Base-by-base conservation (phyloP, 352 stramenopile species). In the Phytophthora pseudosyringae region DNA sequence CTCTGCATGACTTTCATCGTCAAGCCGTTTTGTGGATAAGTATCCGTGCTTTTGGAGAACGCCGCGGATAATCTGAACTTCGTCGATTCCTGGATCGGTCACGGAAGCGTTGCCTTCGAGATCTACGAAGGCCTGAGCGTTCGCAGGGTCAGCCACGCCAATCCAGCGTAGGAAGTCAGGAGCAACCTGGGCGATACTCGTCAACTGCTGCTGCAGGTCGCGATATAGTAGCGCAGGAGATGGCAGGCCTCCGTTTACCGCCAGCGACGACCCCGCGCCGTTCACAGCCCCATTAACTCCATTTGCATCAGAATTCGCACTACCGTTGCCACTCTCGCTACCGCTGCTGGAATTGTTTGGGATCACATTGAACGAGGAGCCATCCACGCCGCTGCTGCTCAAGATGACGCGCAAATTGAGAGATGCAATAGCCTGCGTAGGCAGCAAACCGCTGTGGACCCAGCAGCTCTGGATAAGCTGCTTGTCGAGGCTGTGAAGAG, bases 31-130 rank as follows among this genome's bases (percentile, higher is more conserved):
- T 11, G 85, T 87, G 25, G 73, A 81, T 35, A 93, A 65, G 21
- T 81, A 92, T 21, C 83, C 86, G 57, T 93, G 85, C 57, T 93
- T 95, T 58, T 93, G 78, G 8, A 95, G 71, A 43, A 95, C 86
- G 18, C 78, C 84, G 39, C 83, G 84, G 45, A 95, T 92, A 56
- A 95, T 93, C 64, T 93, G 84, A 18, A 87, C 74, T 51, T 95
- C 86, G 54, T 95, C 86, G 41, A 95, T 86, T 39, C 83, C 84
- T 38, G 83, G 70, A 46, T 95, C 86, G 0, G 79, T 91, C 55
- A 93, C 86, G 4, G 78, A 82, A n/a, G 81, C 80, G 43, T 90
- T 91, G 35, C 80, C 86, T 55, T 95, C 84, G 33, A 93, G 68
- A 47, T 95, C 83, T 11, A 86, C 80, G 52, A 78, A 91, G 21